A percentile compares a stretch with the other conserved stretches of the same genome.
Evolutionary conservation across 148 eudicot species (phyloP).

Genomic region (Fagopyrum tataricum): DNA sequence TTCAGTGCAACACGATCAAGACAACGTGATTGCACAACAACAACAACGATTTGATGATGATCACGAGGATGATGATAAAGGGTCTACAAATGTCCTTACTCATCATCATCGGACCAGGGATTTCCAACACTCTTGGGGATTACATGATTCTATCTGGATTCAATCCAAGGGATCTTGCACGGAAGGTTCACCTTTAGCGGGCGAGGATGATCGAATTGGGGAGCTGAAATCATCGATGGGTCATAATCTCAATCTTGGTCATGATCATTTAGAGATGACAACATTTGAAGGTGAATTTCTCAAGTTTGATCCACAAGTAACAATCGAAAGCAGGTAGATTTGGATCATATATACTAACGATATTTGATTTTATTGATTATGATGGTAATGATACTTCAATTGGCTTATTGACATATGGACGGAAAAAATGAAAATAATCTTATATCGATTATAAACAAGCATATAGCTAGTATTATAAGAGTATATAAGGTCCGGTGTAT

Average conservation of each 20-base stretch:
- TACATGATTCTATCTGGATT: conserved; percentile 4
- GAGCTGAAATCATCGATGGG: neutral
- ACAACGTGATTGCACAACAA: conserved; percentile 1
- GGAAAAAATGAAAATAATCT: neutral
- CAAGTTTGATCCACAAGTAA: neutral
- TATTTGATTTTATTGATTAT: neutral
- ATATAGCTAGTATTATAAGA: too few species aligned
- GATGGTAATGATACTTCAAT: neutral
- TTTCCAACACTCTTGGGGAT: neutral
- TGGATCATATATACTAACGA: neutral
- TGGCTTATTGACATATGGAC: too few species aligned
- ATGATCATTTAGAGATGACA: neutral
- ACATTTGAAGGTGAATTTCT: neutral
- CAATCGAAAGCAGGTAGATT: neutral
- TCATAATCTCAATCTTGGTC: neutral
- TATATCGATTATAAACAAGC: neutral
- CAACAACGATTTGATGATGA: neutral
- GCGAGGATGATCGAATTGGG: neutral
- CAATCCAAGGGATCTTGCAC: conserved; percentile 8
- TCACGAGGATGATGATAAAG: neutral
- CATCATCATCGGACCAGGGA: neutral
- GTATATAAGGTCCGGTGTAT: too few species aligned
- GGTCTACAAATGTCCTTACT: neutral
- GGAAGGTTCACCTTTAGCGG: neutral
- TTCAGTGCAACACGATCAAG: neutral